These are phyloP conservation scores for Aureobasidium zeae DNA, from an alignment of 2,329 filamentous ascomycete genomes.

Conservation along the genomic window DNA sequence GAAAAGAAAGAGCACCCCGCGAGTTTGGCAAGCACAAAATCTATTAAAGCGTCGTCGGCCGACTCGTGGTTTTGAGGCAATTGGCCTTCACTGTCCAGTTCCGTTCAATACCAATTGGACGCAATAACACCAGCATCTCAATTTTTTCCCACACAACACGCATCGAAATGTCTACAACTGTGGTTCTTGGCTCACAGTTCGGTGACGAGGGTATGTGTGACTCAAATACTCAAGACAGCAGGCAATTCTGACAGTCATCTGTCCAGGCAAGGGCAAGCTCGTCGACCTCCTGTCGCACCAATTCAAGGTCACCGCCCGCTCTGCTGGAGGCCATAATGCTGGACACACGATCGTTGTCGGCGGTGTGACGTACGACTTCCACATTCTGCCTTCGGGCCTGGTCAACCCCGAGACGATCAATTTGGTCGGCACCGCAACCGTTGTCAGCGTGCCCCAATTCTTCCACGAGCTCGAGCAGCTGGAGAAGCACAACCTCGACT, in stretches of 20 bases:
- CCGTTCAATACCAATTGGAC: conserved; percentile 14
- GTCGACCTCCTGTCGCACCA: conserved; percentile 40
- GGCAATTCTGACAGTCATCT: too few species aligned
- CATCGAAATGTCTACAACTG: conserved; percentile 37
- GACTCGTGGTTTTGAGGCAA: conserved; percentile 7
- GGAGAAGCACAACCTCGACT: conserved; percentile 52
- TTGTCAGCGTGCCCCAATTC: conserved; percentile 59
- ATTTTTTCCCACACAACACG: not conserved
- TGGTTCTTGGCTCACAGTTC: conserved; percentile 53
- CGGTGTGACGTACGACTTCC: conserved; percentile 45
- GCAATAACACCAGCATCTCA: not conserved
- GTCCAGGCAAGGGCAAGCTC: conserved; percentile 45
- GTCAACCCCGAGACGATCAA: conserved; percentile 63
- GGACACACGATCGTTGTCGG: conserved; percentile 39
- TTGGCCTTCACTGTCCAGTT: conserved; percentile 16
- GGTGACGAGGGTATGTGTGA: conserved; percentile 41
- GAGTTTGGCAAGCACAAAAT: conserved; percentile 5
- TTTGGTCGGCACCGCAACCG: conserved; percentile 57
- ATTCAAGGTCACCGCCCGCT: conserved; percentile 48
- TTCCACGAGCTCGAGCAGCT: conserved; percentile 56
- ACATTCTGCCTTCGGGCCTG: conserved; percentile 59
- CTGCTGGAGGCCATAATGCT: conserved; percentile 54
- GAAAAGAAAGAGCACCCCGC: not conserved
- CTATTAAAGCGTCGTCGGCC: conserved; percentile 3
- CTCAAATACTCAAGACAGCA: too few species aligned